A percentile compares a stretch with the other conserved stretches of the same genome.
Evolutionary conservation across 2,329 filamentous ascomycete genomes (phyloP).

Genomic region (Aurifilum marmelostoma): DNA sequence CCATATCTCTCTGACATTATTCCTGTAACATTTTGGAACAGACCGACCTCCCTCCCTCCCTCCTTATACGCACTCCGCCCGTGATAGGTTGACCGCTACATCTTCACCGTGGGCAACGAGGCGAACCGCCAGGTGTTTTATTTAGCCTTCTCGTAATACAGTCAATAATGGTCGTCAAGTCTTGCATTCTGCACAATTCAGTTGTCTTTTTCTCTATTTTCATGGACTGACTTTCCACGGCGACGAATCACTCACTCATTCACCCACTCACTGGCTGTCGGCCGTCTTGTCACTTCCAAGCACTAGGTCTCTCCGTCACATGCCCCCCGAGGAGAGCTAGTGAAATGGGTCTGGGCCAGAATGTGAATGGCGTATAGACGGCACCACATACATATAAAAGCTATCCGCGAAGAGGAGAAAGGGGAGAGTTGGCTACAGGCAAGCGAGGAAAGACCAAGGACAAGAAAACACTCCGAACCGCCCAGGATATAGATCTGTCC

Average conservation of each 20-base stretch:
- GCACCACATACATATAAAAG: neutral
- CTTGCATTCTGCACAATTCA: too few species aligned
- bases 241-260: neutral
- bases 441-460: neutral
- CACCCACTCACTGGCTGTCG: neutral
- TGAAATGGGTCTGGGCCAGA: neutral
- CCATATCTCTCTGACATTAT: conserved; percentile 1
- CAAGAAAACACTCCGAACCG: neutral
- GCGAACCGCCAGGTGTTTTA: neutral
- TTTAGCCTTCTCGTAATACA: too few species aligned
- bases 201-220: neutral
- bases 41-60: too few species aligned
- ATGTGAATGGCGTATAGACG: neutral
- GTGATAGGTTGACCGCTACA: conserved; percentile 12
- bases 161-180: too few species aligned
- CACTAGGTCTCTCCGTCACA: neutral
- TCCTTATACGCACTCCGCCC: conserved; percentile 1
- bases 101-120: neutral
- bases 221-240: neutral
- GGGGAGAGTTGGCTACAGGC: neutral
- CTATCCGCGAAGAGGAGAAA: neutral
- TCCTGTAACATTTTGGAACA: too few species aligned
- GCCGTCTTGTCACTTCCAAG: neutral
- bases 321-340: neutral
- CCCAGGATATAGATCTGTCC: too few species aligned